Conservation (phyloP, 768 basidiomycete genomes). For the Cystobasidium onofrii region DNA sequence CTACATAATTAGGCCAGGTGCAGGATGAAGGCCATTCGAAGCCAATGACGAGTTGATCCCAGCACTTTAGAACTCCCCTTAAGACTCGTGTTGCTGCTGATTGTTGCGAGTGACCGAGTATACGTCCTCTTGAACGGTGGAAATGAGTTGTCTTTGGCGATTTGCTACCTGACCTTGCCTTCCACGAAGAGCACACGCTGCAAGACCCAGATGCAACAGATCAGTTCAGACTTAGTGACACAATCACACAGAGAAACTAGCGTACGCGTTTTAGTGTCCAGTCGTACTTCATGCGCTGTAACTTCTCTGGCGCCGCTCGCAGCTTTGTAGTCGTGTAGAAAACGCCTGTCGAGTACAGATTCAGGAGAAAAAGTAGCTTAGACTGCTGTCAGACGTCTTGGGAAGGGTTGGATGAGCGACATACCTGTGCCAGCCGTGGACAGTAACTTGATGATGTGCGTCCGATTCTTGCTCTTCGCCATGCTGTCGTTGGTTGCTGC, state of each 20-base stretch:
- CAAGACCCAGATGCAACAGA: not conserved
- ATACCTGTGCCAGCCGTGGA: constrained; percentile 23
- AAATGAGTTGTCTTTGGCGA: not conserved
- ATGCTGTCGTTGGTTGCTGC: not conserved
- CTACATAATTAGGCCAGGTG: too few species aligned
- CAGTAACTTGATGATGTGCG: constrained; percentile 22
- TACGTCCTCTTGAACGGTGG: not conserved
- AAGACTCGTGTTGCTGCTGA: too few species aligned
- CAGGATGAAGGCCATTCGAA: too few species aligned
- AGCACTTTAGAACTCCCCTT: too few species aligned
- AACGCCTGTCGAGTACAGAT: not conserved
- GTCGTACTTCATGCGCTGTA: constrained; percentile 22
- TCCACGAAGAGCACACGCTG: constrained; percentile 26
- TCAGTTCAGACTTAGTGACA: not conserved
- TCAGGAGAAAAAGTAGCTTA: not conserved
- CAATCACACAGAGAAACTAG: too few species aligned
- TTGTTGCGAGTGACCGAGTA: too few species aligned
- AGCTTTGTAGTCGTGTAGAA: constrained; percentile 31
- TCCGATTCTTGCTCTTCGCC: constrained; percentile 29
- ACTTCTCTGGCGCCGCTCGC: constrained; percentile 23
- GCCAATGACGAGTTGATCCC: too few species aligned
- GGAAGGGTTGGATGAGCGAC: not conserved
- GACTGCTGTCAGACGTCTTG: not conserved
- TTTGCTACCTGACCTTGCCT: constrained; percentile 4
- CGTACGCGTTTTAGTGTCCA: constrained; percentile 9